phyloP scores from a whole-genome alignment of 1,284 basidiomycete genomes.

The Prillingera fragicola region DNA sequence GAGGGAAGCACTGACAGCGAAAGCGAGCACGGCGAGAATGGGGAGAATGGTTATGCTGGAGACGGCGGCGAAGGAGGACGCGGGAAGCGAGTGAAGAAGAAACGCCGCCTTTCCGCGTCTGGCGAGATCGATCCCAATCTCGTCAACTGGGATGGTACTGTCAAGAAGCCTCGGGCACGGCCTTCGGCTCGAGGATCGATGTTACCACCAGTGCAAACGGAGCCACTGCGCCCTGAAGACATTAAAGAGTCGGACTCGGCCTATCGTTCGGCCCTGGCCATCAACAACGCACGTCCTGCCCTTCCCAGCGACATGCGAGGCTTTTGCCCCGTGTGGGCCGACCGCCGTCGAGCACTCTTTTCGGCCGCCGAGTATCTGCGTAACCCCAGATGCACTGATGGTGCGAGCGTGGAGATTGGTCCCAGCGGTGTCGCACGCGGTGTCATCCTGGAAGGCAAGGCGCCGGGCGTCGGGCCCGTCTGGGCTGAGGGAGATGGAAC shows the following conservation, averaged over 20 bases:
- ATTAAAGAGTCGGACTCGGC: slow-evolving; percentile 19
- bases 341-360: slow-evolving; percentile 29
- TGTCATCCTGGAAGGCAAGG: slow-evolving; percentile 38
- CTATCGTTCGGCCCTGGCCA: slow-evolving; percentile 22
- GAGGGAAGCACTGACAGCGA: slow-evolving; percentile 4
- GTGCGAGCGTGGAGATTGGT: slow-evolving; percentile 38
- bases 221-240: slow-evolving; percentile 9
- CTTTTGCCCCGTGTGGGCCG: slow-evolving; percentile 37
- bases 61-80: slow-evolving; percentile 13
- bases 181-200: neutral
- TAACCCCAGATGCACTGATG: slow-evolving; percentile 26
- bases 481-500: slow-evolving; percentile 29
- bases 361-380: slow-evolving; percentile 33
- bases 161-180: slow-evolving; percentile 5
- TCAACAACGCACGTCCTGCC: slow-evolving; percentile 20
- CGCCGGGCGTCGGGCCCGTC: slow-evolving; percentile 20
- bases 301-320: slow-evolving; percentile 23
- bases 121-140: slow-evolving; percentile 26
- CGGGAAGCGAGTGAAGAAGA: slow-evolving; percentile 29
- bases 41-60: slow-evolving; percentile 14
- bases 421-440: slow-evolving; percentile 36
- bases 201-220: neutral
- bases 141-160: slow-evolving; percentile 17
- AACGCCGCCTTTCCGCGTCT: slow-evolving; percentile 24
- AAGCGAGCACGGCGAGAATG: slow-evolving; percentile 2